phyloP scores from a whole-genome alignment of 2,329 filamentous ascomycete species.

The Colletotrichum cereale region DNA sequence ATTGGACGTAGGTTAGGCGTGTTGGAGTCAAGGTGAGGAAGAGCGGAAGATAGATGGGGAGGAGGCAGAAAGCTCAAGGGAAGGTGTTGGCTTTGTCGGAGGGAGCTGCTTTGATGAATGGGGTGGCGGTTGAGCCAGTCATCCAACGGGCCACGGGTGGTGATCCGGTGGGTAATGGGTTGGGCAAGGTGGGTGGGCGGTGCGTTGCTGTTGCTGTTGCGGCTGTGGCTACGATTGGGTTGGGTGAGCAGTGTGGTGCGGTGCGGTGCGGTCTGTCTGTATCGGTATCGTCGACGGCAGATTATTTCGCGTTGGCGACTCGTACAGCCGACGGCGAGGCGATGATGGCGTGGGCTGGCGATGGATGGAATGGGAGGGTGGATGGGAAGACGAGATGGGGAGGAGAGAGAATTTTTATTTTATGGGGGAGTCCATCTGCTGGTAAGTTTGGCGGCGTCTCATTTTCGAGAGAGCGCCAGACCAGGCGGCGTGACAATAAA shows the following conservation, averaged over 20 bases:
- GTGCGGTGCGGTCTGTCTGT: conserved; percentile 14
- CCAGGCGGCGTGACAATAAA: conserved; percentile 44
- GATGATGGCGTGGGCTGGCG: conserved; percentile 38
- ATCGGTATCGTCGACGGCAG: conserved; percentile 19
- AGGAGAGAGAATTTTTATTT: conserved; percentile 45
- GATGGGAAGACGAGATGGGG: conserved; percentile 40
- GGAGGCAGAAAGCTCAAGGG: conserved; percentile 23
- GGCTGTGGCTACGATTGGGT: neutral
- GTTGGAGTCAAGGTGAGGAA: conserved; percentile 11
- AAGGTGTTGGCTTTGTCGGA: conserved; percentile 36
- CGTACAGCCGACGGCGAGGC: conserved; percentile 36
- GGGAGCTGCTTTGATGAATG: conserved; percentile 37
- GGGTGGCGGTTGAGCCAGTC: conserved; percentile 40
- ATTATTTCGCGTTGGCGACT: conserved; percentile 39
- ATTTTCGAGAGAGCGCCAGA: conserved; percentile 46
- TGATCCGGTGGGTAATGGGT: conserved; percentile 34
- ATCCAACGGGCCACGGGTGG: conserved; percentile 32
- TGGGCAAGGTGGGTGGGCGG: conserved; percentile 35
- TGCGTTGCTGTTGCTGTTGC: neutral
- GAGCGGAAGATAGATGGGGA: conserved; percentile 21
- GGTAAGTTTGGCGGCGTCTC: conserved; percentile 53
- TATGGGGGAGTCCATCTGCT: conserved; percentile 54
- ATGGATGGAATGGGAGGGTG: conserved; percentile 41
- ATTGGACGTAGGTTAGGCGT: conserved; percentile 12
- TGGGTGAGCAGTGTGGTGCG: conserved; percentile 15